These are phyloP conservation scores for Candida arabinofermentans DNA, from an alignment of 805 yeast genomes.

Conservation along the genomic window DNA sequence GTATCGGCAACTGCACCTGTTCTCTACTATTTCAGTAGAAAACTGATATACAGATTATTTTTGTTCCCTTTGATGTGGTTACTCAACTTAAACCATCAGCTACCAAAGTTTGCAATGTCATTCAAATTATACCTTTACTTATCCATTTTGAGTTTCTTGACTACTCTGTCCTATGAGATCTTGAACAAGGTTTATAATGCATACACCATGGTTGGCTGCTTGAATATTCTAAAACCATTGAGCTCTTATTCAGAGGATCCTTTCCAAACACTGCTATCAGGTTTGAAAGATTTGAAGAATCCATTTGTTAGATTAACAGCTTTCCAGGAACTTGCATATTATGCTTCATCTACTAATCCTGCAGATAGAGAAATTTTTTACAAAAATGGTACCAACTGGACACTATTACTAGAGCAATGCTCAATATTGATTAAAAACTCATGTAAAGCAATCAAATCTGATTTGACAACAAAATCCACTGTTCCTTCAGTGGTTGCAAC, in stretches of 20 bases:
- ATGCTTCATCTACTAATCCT: constrained; percentile 46
- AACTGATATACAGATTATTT: constrained; percentile 38
- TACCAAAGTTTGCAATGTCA: constrained; percentile 38
- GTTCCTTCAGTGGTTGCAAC: background rate
- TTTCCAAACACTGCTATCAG: constrained; percentile 57
- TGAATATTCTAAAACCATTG: constrained; percentile 61
- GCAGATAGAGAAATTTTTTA: constrained; percentile 53
- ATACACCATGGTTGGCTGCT: constrained; percentile 67
- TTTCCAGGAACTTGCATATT: constrained; percentile 68
- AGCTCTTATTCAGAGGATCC: constrained; percentile 59
- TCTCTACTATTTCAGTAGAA: constrained; percentile 37
- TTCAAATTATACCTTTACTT: constrained; percentile 29
- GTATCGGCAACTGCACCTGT: constrained; percentile 34
- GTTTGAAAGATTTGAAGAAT: constrained; percentile 47
- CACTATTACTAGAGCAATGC: constrained; percentile 57
- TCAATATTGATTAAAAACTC: constrained; percentile 45
- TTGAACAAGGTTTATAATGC: constrained; percentile 57
- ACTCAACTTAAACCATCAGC: constrained; percentile 35
- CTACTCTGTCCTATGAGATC: constrained; percentile 47
- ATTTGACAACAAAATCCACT: constrained; percentile 8
- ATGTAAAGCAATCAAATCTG: constrained; percentile 22
- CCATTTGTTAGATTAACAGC: constrained; percentile 58
- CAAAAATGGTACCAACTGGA: constrained; percentile 46
- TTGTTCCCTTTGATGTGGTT: constrained; percentile 29
- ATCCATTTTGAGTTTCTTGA: constrained; percentile 32